Evolutionary conservation across 352 stramenopile genomes (phyloP).

Genomic region (Globisporangium solare): DNA sequence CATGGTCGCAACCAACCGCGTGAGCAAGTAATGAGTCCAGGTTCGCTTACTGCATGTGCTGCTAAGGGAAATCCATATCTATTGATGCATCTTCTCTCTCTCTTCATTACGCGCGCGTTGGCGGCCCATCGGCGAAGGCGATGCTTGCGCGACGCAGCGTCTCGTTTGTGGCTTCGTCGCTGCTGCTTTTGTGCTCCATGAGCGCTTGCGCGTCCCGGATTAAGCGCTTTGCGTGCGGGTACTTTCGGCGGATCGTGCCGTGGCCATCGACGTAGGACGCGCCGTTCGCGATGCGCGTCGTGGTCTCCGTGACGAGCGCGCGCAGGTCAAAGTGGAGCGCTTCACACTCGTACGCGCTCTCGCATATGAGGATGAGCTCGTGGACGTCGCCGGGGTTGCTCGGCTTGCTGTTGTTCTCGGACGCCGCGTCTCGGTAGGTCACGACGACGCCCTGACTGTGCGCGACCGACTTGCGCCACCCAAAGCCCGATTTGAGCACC

Average conservation of each 20-base stretch:
- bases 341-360: conserved; percentile 54
- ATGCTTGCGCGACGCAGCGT: not conserved
- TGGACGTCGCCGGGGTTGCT: not conserved
- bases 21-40: conserved; percentile 27
- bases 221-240: conserved; percentile 57
- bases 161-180: not conserved
- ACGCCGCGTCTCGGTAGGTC: conserved; percentile 19
- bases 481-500: conserved; percentile 24
- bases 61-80: too few relatives aligned
- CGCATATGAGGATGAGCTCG: conserved; percentile 60
- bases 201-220: conserved; percentile 44
- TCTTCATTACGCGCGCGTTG: not conserved
- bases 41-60: not conserved
- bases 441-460: conserved; percentile 35
- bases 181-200: conserved; percentile 23
- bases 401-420: conserved; percentile 4
- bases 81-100: too few relatives aligned
- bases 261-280: conserved; percentile 60
- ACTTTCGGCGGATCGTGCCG: conserved; percentile 56
- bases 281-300: conserved; percentile 30
- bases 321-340: conserved; percentile 49
- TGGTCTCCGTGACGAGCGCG: conserved; percentile 40
- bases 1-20: conserved; percentile 75
- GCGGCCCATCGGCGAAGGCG: too few relatives aligned
- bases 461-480: conserved; percentile 16